Evolutionary conservation across 768 basidiomycete species (phyloP), one percentile per base, ranked within the genome.

Genomic region (Crucibulum laeve): DNA sequence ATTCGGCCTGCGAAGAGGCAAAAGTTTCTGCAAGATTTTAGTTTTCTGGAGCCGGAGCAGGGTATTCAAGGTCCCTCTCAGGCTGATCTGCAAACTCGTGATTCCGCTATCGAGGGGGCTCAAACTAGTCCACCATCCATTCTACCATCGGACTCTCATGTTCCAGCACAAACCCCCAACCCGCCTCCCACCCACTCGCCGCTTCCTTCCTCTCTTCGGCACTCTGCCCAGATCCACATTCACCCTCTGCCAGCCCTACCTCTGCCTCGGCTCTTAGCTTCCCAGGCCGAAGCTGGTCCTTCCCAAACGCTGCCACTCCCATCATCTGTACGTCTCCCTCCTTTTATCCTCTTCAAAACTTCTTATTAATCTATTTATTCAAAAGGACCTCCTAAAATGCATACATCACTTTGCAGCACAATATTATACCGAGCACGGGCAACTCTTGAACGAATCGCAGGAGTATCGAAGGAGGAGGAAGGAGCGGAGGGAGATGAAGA

Each of bases 371-470:
- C 44, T 18, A 19, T 38, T 35, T 36, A 28, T 24, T 40, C 34
- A 34, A 7, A 49, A 76, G 76, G 76, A 78, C 49, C 58, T 78
- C 2, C 58, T 78, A 34, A 76, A 76, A 60, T 65, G 57, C 34
- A 71, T 78, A 19, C 76, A 77, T 49, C 61, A 68, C 46, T 69
- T 70, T 44, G 67, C 76, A 18, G 64, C 58, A 42, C 57, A 57
- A 23, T 82, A 83, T 56, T 91, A 88, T 51, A 64, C 65, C 17
- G 79, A 80, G 49, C 67, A 71, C 43, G 84, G 80, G 0, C 74
- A 87, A 48, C 59, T 88, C 2, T 61, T 69, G 15, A 73, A 87
- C 47, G 66, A 61, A 8, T 64, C 74, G 13, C 70, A 68, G 42
- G 58, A 73, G 32, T 75, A 67, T 46, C 73, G 79, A 10, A 63